These are phyloP conservation scores for Calycina herbarum DNA, from an alignment of 2,329 filamentous ascomycete genomes.

Conservation along the genomic window DNA sequence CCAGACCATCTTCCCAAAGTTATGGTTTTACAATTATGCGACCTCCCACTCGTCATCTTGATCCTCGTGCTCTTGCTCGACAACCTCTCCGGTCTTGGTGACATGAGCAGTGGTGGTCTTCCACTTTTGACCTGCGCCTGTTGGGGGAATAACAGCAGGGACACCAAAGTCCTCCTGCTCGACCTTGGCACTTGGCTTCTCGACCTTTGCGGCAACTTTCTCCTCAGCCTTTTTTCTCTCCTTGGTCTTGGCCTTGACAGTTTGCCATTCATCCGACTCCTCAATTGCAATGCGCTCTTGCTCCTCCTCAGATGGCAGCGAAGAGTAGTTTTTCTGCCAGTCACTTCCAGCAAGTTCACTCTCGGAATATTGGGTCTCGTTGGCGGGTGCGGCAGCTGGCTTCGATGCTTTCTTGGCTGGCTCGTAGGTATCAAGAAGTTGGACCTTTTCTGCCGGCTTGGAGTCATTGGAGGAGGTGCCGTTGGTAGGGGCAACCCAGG, in stretches of 20 bases:
- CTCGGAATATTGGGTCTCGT: constrained; percentile 25
- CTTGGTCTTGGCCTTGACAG: constrained; percentile 46
- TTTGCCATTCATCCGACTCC: constrained; percentile 57
- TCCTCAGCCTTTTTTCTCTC: constrained; percentile 34
- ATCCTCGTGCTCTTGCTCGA: constrained; percentile 26
- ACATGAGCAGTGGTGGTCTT: constrained; percentile 22
- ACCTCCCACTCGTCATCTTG: constrained; percentile 38
- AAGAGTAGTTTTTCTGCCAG: constrained; percentile 24
- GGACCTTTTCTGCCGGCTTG: constrained; percentile 40
- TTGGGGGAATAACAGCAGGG: constrained; percentile 26
- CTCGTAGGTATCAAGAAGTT: constrained; percentile 61
- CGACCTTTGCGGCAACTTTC: constrained; percentile 34
- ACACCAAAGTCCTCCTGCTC: constrained; percentile 21
- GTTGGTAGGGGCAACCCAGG: constrained; percentile 44
- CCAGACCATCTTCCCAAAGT: not conserved
- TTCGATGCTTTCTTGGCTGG: constrained; percentile 37
- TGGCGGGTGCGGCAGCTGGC: constrained; percentile 14
- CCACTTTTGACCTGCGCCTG: constrained; percentile 32
- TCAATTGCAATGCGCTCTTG: constrained; percentile 57
- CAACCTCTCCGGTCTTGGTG: constrained; percentile 22
- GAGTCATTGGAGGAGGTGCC: constrained; percentile 28
- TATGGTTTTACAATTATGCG: constrained; percentile 23
- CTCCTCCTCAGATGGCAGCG: constrained; percentile 59
- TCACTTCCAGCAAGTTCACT: constrained; percentile 24
- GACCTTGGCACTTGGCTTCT: constrained; percentile 23